Conservation (phyloP, 2,329 filamentous ascomycete genomes). For the Pestalotiopsis fici region DNA sequence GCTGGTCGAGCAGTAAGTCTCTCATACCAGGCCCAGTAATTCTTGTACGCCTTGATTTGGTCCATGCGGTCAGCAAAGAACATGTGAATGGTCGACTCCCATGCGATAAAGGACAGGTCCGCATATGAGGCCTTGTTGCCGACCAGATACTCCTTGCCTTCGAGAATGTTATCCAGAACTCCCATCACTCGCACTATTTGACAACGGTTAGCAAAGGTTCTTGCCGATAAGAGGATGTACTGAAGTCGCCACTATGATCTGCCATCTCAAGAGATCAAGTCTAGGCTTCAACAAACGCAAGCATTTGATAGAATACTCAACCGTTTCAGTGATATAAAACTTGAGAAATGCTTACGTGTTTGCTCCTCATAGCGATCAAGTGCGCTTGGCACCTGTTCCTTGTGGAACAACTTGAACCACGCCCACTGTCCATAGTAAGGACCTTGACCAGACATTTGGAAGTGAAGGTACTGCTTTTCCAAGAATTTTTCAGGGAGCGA, state of each 20-base stretch:
- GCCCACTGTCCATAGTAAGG: conserved; percentile 41
- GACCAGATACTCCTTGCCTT: conserved; percentile 35
- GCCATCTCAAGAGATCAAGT: too few relatives aligned
- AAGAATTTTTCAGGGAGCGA: conserved; percentile 31
- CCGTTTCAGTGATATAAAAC: background rate
- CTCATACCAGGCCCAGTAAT: conserved; percentile 35
- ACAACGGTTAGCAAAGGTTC: background rate
- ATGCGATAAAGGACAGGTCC: conserved; percentile 34
- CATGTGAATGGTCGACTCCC: conserved; percentile 14
- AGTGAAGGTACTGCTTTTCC: conserved; percentile 42
- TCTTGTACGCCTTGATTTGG: conserved; percentile 28
- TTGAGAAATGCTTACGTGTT: background rate
- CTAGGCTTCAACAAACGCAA: too few relatives aligned
- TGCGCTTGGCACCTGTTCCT: conserved; percentile 27
- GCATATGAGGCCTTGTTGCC: conserved; percentile 34
- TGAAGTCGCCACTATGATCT: too few relatives aligned
- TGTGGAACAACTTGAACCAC: conserved; percentile 32
- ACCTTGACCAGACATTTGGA: conserved; percentile 43
- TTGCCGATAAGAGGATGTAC: background rate
- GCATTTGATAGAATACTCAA: too few relatives aligned
- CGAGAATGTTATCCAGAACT: conserved; percentile 32
- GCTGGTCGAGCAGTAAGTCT: conserved; percentile 31
- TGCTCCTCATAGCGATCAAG: conserved; percentile 27
- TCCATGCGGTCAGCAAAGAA: background rate
- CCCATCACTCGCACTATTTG: conserved; percentile 14